phyloP scores from a whole-genome alignment of 768 basidiomycete species.

The Crucibulum laeve region DNA sequence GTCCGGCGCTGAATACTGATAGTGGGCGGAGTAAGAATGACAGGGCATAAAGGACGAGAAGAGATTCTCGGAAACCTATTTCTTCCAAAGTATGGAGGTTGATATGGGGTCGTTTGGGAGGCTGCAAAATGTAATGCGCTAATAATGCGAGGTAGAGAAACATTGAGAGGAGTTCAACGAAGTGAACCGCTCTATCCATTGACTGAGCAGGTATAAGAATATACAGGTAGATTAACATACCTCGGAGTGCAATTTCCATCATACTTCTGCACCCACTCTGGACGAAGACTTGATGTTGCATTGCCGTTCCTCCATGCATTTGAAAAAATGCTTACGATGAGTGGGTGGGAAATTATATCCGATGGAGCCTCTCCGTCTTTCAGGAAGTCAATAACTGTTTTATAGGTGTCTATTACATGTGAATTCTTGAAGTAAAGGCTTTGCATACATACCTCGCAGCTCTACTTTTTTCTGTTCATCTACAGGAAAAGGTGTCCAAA shows the following conservation, averaged over 20 bases:
- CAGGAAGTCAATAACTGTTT: conserved; percentile 40
- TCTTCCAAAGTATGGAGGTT: conserved; percentile 13
- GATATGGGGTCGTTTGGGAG: conserved; percentile 26
- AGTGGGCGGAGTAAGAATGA: conserved; percentile 27
- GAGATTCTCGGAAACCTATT: conserved; percentile 27
- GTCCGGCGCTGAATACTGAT: conserved; percentile 27
- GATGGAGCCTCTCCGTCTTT: conserved; percentile 23
- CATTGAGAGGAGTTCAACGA: conserved; percentile 33
- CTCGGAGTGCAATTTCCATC: conserved; percentile 41
- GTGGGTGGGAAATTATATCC: conserved; percentile 32
- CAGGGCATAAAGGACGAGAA: conserved; percentile 34
- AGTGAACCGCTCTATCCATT: conserved; percentile 26
- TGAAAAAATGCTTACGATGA: conserved; percentile 32
- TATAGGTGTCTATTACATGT: conserved; percentile 2
- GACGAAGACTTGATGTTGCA: neutral
- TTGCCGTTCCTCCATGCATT: conserved; percentile 35
- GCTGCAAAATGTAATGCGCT: conserved; percentile 35
- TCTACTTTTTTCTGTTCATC: conserved; percentile 15
- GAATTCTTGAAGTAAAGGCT: neutral
- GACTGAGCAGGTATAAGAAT: neutral
- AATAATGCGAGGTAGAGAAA: conserved; percentile 36
- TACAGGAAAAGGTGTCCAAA: conserved; percentile 43
- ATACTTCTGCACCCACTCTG: conserved; percentile 13
- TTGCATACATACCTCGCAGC: conserved; percentile 24
- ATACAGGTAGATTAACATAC: conserved; percentile 20